Conservation (phyloP, 1,284 basidiomycete species). For the Vanrija humicola region DNA sequence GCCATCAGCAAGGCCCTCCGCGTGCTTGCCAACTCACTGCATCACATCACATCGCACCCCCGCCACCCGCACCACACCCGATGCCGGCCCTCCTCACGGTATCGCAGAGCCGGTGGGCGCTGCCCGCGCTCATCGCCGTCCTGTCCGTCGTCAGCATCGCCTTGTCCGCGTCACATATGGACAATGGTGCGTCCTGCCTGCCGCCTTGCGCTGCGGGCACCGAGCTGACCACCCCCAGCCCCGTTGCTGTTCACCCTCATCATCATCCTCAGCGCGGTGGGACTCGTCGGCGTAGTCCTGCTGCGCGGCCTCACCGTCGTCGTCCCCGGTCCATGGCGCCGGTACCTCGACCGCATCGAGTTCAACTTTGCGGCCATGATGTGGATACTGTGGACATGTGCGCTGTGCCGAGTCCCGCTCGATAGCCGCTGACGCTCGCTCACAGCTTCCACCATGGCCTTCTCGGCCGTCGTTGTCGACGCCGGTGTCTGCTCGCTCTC, state of each 20-base stretch:
- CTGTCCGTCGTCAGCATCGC: not conserved
- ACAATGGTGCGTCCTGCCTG: no score
- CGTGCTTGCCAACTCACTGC: no score
- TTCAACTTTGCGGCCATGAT: slow-evolving; percentile 33
- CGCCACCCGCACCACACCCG: not conserved
- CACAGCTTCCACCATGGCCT: slow-evolving; percentile 38
- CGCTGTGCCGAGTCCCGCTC: not conserved
- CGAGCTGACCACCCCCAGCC: not conserved
- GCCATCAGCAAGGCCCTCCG: no score
- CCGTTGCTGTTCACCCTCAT: not conserved
- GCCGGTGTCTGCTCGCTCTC: slow-evolving; percentile 23
- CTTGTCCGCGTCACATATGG: no score
- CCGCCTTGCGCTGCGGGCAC: no score
- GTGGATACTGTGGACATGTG: slow-evolving; percentile 43
- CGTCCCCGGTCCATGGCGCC: slow-evolving; percentile 27
- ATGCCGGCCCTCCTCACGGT: not conserved
- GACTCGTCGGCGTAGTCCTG: slow-evolving; percentile 19
- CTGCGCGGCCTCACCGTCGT: slow-evolving; percentile 18
- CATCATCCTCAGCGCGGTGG: slow-evolving; percentile 22
- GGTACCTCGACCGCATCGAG: slow-evolving; percentile 34
- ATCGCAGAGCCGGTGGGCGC: not conserved
- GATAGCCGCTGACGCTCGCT: not conserved
- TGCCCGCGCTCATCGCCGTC: not conserved
- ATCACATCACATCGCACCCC: no score
- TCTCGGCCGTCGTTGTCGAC: slow-evolving; percentile 33